These are phyloP conservation scores for Cladosporium sp. DNA, from an alignment of 2,329 filamentous ascomycete species.

Conservation along the genomic window DNA sequence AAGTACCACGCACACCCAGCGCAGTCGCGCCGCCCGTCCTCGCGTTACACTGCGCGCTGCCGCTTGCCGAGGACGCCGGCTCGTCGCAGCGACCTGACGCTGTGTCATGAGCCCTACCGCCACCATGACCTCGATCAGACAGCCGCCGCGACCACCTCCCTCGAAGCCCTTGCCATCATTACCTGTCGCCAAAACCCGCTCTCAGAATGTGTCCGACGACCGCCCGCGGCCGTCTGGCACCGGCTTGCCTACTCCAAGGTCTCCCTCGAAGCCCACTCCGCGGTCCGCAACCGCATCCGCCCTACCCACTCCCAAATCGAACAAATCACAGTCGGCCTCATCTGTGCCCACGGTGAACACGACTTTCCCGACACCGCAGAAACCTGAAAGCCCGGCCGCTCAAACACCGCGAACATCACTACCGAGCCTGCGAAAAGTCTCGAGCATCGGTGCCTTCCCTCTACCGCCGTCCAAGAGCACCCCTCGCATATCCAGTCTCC, in stretches of 20 bases:
- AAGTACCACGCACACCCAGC: not conserved
- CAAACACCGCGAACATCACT: slow-evolving; percentile 12
- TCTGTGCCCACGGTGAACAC: slow-evolving; percentile 47
- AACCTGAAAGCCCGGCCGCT: slow-evolving; percentile 1
- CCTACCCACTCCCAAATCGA: slow-evolving; percentile 42
- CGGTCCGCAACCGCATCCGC: slow-evolving; percentile 42
- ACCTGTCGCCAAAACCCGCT: slow-evolving; percentile 63
- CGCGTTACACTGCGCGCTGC: not conserved
- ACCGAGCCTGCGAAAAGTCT: slow-evolving; percentile 63
- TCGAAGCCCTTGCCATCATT: slow-evolving; percentile 66
- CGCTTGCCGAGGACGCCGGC: not conserved
- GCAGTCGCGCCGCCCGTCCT: too few species aligned
- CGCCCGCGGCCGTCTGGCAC: slow-evolving; percentile 22
- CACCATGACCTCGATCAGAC: slow-evolving; percentile 42
- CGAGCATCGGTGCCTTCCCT: slow-evolving; percentile 91
- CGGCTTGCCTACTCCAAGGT: slow-evolving; percentile 23
- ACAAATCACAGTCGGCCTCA: slow-evolving; percentile 45
- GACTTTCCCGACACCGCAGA: slow-evolving; percentile 29
- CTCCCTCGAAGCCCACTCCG: slow-evolving; percentile 35
- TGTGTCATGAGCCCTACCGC: slow-evolving; percentile 14
- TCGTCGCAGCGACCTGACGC: not conserved
- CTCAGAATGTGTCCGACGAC: slow-evolving; percentile 29
- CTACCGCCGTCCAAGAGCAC: slow-evolving; percentile 68
- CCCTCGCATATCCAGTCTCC: slow-evolving; percentile 54
- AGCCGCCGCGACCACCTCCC: slow-evolving; percentile 58